phyloP scores from a whole-genome alignment of 2,329 filamentous ascomycete genomes.

The Calcarisporium arbuscula region DNA sequence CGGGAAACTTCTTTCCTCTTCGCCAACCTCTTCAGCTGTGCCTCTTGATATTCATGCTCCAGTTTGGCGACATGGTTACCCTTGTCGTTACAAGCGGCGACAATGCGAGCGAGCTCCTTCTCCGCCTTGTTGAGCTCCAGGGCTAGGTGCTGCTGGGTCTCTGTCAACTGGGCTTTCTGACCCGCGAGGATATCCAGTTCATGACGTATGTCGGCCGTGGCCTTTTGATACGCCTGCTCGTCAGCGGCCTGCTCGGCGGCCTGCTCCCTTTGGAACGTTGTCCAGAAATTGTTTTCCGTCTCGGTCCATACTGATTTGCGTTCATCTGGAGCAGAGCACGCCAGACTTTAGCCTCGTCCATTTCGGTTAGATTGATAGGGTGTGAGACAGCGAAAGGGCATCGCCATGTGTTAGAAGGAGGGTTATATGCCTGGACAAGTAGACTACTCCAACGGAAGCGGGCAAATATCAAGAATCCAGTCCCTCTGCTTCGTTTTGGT shows the following conservation, averaged over 20 bases:
- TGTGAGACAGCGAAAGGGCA: too few relatives aligned
- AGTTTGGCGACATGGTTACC: constrained; percentile 25
- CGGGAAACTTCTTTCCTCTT: constrained; percentile 19
- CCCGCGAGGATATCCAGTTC: constrained; percentile 22
- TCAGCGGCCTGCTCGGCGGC: constrained; percentile 15
- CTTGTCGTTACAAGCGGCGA: constrained; percentile 24
- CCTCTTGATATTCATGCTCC: constrained; percentile 23
- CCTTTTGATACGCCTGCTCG: constrained; percentile 19
- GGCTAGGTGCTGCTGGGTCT: constrained; percentile 21
- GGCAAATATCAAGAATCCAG: too few relatives aligned
- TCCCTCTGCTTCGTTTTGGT: too few relatives aligned
- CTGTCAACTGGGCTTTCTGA: constrained; percentile 19
- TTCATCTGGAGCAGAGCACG: constrained; percentile 23
- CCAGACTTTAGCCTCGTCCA: constrained; percentile 18
- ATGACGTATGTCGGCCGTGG: constrained; percentile 18
- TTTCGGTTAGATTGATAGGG: background rate
- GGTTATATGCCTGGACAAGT: too few relatives aligned
- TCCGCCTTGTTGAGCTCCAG: constrained; percentile 29
- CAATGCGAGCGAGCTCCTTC: constrained; percentile 27
- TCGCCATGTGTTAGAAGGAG: too few relatives aligned
- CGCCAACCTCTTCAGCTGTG: constrained; percentile 21
- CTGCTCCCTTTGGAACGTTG: constrained; percentile 18
- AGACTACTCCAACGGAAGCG: too few relatives aligned
- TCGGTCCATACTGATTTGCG: constrained; percentile 28
- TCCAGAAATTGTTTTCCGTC: constrained; percentile 29